Base-by-base conservation (phyloP, 768 basidiomycete genomes). In the Tephrocybe sp. region DNA sequence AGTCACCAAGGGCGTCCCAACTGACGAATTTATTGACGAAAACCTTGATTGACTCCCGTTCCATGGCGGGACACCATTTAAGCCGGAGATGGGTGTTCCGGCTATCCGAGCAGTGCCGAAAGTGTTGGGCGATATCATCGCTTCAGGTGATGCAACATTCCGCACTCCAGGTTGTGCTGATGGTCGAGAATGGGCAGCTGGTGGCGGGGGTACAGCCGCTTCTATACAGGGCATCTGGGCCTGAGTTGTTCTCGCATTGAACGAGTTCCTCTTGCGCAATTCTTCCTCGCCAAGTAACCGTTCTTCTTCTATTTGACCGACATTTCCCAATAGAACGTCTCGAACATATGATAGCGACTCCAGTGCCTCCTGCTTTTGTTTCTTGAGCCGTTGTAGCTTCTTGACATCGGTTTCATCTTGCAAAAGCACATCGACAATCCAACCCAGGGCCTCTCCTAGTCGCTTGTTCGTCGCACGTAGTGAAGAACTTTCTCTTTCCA, bases 271-370 rank as follows among this genome's bases (percentile, higher is more conserved):
- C 36, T 43, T 53, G 23, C 33, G 19, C 9, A 17, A 63, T 52
- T 75, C 68, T 68, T 77, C 71, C 53, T 83, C 84, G 31, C 83
- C 78, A 49, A 83, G 69, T 36, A 92, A 69, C 42, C 85, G 75
- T 22, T 82, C 82, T 36, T 86, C 83, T 17, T 92, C 89, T 39
- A 92, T 63, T 20, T 75, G 71, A 23, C 66, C 67, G 9, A 72
- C 66, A 48, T 74, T 73, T 32, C 82, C 80, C 53, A 78, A 74
- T 35, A 93, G 69, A 13, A 90, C 74, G 56, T 92, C 90, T 55
- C 87, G 76, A 50, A 91, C 84, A 66, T 92, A 89, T 10, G 86
- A 75, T 34, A 93, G 70, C 10, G 84, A 83, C 60, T 90, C 87
- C 43, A 93, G 63, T 0, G 91, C 87, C 63, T 90, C 87, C 33